Evolutionary conservation across 306 rosid species (phyloP).

Genomic region (Astragalus membranaceus): DNA sequence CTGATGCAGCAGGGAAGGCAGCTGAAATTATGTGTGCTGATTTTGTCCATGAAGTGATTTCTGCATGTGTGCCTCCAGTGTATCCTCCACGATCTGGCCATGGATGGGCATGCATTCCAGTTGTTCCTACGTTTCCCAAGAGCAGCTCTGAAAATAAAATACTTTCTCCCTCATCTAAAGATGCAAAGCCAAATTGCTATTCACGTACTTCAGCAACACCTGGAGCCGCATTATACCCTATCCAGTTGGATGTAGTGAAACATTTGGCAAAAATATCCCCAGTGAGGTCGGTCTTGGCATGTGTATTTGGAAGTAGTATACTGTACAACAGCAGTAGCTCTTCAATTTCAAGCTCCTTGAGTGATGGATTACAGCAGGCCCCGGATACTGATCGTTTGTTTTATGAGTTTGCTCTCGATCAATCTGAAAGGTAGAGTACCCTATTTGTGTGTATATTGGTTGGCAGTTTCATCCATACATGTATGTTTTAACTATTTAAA

Average conservation of each 20-base stretch:
- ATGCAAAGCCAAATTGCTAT: slow-evolving; percentile 73
- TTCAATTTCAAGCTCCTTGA: slow-evolving; percentile 71
- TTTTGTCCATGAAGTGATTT: slow-evolving; percentile 94
- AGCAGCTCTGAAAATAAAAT: slow-evolving; percentile 73
- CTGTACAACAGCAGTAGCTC: slow-evolving; percentile 68
- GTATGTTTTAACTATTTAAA: neutral
- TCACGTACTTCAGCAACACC: slow-evolving; percentile 64
- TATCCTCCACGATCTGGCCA: slow-evolving; percentile 90
- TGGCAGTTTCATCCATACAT: neutral
- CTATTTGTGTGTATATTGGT: neutral
- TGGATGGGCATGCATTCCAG: slow-evolving; percentile 98
- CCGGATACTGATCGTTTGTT: slow-evolving; percentile 80
- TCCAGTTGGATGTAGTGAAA: slow-evolving; percentile 85
- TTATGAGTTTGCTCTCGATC: slow-evolving; percentile 98
- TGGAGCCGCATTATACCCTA: slow-evolving; percentile 82
- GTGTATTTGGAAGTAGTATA: slow-evolving; percentile 93
- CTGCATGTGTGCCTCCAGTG: slow-evolving; percentile 97
- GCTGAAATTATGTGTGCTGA: slow-evolving; percentile 96
- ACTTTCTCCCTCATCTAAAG: slow-evolving; percentile 76
- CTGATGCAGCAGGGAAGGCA: slow-evolving; percentile 92
- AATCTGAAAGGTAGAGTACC: slow-evolving; percentile 77
- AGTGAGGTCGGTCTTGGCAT: slow-evolving; percentile 92
- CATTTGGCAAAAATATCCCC: slow-evolving; percentile 96
- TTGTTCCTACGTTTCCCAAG: slow-evolving; percentile 63
- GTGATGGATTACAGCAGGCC: slow-evolving; percentile 64